Conservation (phyloP, 2,329 filamentous ascomycete species). For the Aspergillus ruber region DNA sequence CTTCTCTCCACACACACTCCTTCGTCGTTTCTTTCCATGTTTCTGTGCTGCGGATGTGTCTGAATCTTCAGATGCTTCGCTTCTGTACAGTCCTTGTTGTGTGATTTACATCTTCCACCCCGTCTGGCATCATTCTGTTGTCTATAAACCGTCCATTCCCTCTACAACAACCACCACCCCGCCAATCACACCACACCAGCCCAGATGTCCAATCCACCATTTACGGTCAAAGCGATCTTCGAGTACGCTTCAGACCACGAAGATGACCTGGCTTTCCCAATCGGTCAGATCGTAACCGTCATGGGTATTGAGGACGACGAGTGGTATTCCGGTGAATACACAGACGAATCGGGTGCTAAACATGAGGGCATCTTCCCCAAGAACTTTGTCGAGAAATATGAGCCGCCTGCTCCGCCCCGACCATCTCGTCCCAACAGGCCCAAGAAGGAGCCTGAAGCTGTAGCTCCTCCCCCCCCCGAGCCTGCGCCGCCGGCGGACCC, state of each 20-base stretch:
- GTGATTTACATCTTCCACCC: conserved; percentile 1
- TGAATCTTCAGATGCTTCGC: conserved; percentile 11
- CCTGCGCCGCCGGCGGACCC: conserved; percentile 26
- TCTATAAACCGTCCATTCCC: conserved; percentile 13
- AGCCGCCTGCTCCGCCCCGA: conserved; percentile 81
- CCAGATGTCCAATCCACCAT: conserved; percentile 64
- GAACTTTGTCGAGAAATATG: conserved; percentile 96
- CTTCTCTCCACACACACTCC: conserved; percentile 13
- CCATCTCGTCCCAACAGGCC: conserved; percentile 64
- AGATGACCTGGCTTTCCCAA: conserved; percentile 82
- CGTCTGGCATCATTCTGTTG: conserved; percentile 8
- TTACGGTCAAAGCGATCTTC: conserved; percentile 93
- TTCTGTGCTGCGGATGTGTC: conserved; percentile 15
- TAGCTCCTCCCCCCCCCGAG: conserved; percentile 24
- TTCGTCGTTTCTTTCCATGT: conserved; percentile 7
- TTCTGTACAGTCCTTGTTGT: conserved; percentile 9
- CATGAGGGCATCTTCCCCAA: conserved; percentile 85
- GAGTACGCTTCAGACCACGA: conserved; percentile 91
- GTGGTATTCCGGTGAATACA: conserved; percentile 88
- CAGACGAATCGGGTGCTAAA: conserved; percentile 66
- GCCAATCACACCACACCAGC: conserved; percentile 21
- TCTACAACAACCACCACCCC: conserved; percentile 20
- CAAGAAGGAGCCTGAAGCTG: conserved; percentile 55
- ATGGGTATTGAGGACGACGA: conserved; percentile 88
- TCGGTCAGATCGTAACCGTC: conserved; percentile 87